These are phyloP conservation scores for Cercospora sp. DNA, from an alignment of 2,329 filamentous ascomycete species.

Conservation along the genomic window DNA sequence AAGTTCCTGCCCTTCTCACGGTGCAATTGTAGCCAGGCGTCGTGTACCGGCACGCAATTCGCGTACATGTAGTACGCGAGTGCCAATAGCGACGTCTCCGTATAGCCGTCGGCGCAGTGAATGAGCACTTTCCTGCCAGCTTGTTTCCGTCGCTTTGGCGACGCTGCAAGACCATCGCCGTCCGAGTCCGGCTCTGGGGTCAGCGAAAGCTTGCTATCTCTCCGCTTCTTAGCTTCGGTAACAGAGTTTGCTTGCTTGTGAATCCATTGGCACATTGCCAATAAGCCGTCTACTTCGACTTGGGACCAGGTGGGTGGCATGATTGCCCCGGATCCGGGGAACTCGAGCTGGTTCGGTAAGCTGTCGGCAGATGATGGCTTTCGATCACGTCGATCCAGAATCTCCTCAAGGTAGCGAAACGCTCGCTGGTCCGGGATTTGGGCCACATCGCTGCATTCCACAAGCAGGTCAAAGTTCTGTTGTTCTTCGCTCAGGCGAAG, in stretches of 20 bases:
- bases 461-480: conserved; percentile 67
- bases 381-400: conserved; percentile 39
- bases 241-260: conserved; percentile 69
- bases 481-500: conserved; percentile 51
- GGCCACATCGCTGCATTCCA: conserved; percentile 86
- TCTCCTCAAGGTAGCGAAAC: conserved; percentile 63
- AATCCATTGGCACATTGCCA: conserved; percentile 88
- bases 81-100: conserved; percentile 84
- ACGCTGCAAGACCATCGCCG: conserved; percentile 58
- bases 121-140: conserved; percentile 73
- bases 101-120: conserved; percentile 94
- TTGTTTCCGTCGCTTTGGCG: conserved; percentile 4
- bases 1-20: conserved; percentile 82
- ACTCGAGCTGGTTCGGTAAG: conserved; percentile 66
- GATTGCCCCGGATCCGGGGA: conserved; percentile 92
- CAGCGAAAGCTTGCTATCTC: conserved; percentile 47
- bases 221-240: conserved; percentile 30
- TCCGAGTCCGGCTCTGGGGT: conserved; percentile 48
- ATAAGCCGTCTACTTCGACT: conserved; percentile 76
- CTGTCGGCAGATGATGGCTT: conserved; percentile 39
- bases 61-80: conserved; percentile 94
- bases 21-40: conserved; percentile 86
- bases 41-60: conserved; percentile 74
- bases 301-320: conserved; percentile 81
- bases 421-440: conserved; percentile 69